Conservation (phyloP, 192 early-diverging fungal species). For the Paraglomus occultum region DNA sequence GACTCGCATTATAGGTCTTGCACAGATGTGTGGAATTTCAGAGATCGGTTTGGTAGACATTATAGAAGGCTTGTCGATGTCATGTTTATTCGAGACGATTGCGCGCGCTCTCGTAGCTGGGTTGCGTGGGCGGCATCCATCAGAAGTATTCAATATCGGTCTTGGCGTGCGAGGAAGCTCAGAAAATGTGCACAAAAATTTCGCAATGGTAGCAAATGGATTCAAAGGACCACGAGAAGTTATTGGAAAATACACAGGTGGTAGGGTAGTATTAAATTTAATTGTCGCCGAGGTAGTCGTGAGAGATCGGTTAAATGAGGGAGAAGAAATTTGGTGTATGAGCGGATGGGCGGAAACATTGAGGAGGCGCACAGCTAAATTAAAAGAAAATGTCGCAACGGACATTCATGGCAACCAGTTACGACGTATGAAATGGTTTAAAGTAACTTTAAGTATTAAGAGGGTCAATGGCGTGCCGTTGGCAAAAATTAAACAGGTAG, state of each 20-base stretch:
- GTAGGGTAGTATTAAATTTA: not conserved
- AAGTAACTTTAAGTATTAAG: conserved; percentile 16
- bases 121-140: conserved; percentile 8
- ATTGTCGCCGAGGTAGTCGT: conserved; percentile 10
- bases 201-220: not conserved
- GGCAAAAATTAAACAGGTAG: conserved; percentile 13
- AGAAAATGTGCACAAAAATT: conserved; percentile 9
- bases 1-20: conserved; percentile 17
- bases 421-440: not conserved
- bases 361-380: not conserved
- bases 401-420: conserved; percentile 13
- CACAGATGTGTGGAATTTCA: conserved; percentile 17
- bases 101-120: conserved; percentile 3
- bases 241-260: conserved; percentile 11
- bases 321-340: conserved; percentile 17
- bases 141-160: conserved; percentile 13
- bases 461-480: conserved; percentile 6
- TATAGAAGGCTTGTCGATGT: conserved; percentile 8
- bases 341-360: conserved; percentile 17
- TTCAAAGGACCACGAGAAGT: conserved; percentile 10
- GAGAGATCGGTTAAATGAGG: not conserved
- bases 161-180: not conserved
- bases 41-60: conserved; percentile 12
- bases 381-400: conserved; percentile 3
- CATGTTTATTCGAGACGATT: conserved; percentile 14